Conservation (phyloP, 1,139 yeast species). For the Saccharomyces hybrid region DNA sequence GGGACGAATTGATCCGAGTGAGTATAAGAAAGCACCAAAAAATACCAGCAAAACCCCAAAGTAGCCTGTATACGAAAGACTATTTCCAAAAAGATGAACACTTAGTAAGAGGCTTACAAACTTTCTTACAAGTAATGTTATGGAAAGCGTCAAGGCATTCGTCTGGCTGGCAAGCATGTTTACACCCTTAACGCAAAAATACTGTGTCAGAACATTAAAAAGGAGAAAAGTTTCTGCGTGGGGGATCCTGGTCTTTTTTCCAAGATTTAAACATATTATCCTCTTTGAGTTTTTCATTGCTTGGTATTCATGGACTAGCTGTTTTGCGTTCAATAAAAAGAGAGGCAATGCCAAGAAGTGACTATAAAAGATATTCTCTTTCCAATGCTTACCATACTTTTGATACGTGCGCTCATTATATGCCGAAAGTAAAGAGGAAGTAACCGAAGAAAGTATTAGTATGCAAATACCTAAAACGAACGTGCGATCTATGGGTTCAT, state of each 20-base stretch:
- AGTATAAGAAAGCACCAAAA: conserved; percentile 46
- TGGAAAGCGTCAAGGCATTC: conserved; percentile 54
- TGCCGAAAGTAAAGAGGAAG: conserved; percentile 50
- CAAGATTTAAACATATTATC: conserved; percentile 7
- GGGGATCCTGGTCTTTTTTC: conserved; percentile 4
- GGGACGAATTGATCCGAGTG: conserved; percentile 4
- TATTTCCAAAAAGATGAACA: conserved; percentile 41
- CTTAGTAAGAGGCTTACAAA: conserved; percentile 53
- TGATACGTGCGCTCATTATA: conserved; percentile 45
- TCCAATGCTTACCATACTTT: conserved; percentile 53
- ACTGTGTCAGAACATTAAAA: conserved; percentile 51
- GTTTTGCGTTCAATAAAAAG: conserved; percentile 36
- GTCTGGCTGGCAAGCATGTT: conserved; percentile 51
- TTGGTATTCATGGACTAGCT: conserved; percentile 18
- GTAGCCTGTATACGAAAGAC: conserved; percentile 34
- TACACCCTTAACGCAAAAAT: conserved; percentile 60
- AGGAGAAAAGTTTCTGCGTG: conserved; percentile 9
- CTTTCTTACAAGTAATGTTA: conserved; percentile 53
- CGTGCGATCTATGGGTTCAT: conserved; percentile 4
- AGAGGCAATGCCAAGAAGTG: conserved; percentile 55
- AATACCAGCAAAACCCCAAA: conserved; percentile 47
- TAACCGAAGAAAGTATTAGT: conserved; percentile 40
- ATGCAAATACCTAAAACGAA: conserved; percentile 41
- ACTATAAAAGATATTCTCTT: conserved; percentile 53
- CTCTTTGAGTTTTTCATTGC: conserved; percentile 7